Evolutionary conservation across 2,329 filamentous ascomycete genomes (phyloP), one percentile per base, ranked within the genome.

Genomic region (Trichoderma polysporum): DNA sequence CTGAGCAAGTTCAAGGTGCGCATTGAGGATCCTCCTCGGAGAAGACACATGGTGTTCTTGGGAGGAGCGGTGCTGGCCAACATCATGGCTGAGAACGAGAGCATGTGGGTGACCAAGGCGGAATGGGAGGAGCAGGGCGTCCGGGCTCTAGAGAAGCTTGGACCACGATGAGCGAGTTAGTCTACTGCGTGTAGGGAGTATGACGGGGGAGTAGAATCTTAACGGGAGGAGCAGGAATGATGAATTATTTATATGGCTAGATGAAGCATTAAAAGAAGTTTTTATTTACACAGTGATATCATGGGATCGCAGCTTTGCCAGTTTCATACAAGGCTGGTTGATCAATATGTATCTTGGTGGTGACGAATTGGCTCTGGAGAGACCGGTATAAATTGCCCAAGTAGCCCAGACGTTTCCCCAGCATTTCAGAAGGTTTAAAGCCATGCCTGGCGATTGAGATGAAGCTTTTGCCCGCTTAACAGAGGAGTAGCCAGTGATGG

Each of bases 31-130:
- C 95, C 95, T 60, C 95, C 95, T 37, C 88, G 95, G 81, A 88
- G 95, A 82, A 87, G 94, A 80, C 95, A 99, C 84, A 98, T 99
- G 94, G 95, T 99, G n/a, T 98, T 99, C 86, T 82, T 99, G 66
- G 95, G 95, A 67, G 95, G 95, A 73, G 95, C 95, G 29, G 95
- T 99, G 70, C 84, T 99, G 74, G 95, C 95, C 73, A 98, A 98
- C 78, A 96, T 99, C 79, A 98, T 99, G 91, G 94, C 95, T 53
- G 94, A 98, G 82, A 98, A 97, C 83, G 93, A 97, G 79, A 91
- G 90, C 78, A 98, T 98, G 95, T 99, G 95, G 95, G 94, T 99
- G 76, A 91, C 91, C 73, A 97, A 97, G 85, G 86, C 91, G 75
- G 95, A 99, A 81, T 99, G 95, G 95, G 87, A 95, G 76, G 95